phyloP scores from a whole-genome alignment of 1,139 yeast genomes.

The Ashbya aceris region DNA sequence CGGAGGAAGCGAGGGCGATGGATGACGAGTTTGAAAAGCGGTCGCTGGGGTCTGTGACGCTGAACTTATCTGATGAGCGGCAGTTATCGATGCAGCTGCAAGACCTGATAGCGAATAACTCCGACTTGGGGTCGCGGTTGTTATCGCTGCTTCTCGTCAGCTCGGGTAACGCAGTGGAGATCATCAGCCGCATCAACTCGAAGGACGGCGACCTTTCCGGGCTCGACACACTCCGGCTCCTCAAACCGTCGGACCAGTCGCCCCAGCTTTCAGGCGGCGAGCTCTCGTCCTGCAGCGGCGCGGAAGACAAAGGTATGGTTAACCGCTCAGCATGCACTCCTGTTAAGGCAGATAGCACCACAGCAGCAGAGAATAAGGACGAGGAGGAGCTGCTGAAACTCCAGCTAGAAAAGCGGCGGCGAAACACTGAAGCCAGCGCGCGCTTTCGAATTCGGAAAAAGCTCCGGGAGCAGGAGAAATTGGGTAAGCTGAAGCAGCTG shows the following conservation, averaged over 20 bases:
- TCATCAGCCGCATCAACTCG: conserved; percentile 21
- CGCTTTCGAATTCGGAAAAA: conserved; percentile 25
- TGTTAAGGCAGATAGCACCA: background rate
- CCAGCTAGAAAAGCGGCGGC: conserved; percentile 16
- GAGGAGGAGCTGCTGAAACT: conserved; percentile 6
- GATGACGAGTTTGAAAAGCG: no score
- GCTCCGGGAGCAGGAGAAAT: conserved; percentile 20
- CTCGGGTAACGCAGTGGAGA: conserved; percentile 24
- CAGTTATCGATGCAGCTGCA: conserved; percentile 13
- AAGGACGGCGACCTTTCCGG: conserved; percentile 10
- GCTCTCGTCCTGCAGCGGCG: background rate
- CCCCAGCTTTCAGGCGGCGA: background rate
- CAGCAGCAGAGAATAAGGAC: background rate
- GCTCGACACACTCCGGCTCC: conserved; percentile 6
- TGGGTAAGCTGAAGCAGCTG: conserved; percentile 15
- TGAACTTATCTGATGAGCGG: background rate
- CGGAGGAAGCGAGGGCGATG: no score
- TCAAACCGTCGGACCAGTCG: background rate
- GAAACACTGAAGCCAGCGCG: conserved; percentile 28
- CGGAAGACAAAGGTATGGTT: background rate
- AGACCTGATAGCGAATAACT: conserved; percentile 19
- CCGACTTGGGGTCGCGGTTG: conserved; percentile 26
- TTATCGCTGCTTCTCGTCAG: conserved; percentile 25
- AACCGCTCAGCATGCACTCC: background rate
- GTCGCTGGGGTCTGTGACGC: background rate